Conservation (phyloP, 345 rosid genomes). For the Boechera retrofracta region DNA sequence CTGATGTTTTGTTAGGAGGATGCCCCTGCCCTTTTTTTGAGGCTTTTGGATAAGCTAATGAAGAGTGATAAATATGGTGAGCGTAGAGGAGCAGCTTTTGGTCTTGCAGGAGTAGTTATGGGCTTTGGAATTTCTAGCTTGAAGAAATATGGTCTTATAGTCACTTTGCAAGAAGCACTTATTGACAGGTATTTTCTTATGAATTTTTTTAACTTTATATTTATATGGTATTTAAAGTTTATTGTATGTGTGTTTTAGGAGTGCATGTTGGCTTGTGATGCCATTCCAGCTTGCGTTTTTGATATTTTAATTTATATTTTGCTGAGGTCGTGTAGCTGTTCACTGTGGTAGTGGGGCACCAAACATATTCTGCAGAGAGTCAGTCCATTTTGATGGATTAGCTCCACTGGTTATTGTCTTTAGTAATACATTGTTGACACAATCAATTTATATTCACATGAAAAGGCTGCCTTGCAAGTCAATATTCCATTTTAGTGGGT, state of each 20-base stretch:
- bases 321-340: conserved; percentile 6
- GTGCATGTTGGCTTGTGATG: conserved; percentile 10
- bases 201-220: neutral
- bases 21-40: conserved; percentile 71
- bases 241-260: neutral
- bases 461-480: conserved; percentile 1
- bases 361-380: neutral
- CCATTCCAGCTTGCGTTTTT: neutral
- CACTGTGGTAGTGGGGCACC: neutral
- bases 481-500: neutral
- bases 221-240: conserved; percentile 15
- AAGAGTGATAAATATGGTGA: conserved; percentile 96
- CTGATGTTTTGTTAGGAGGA: conserved; percentile 61
- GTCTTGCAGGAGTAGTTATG: conserved; percentile 91
- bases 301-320: neutral
- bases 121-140: conserved; percentile 90
- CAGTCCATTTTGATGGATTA: neutral
- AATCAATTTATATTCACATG: conserved; percentile 1
- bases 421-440: neutral
- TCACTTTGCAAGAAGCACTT: conserved; percentile 68
- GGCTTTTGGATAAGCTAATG: conserved; percentile 81
- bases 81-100: conserved; percentile 99
- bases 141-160: conserved; percentile 76
- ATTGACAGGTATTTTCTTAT: conserved; percentile 67
- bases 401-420: conserved; percentile 16